Conservation (phyloP, 1,284 basidiomycete species). For the Austroboletus rostrupii region DNA sequence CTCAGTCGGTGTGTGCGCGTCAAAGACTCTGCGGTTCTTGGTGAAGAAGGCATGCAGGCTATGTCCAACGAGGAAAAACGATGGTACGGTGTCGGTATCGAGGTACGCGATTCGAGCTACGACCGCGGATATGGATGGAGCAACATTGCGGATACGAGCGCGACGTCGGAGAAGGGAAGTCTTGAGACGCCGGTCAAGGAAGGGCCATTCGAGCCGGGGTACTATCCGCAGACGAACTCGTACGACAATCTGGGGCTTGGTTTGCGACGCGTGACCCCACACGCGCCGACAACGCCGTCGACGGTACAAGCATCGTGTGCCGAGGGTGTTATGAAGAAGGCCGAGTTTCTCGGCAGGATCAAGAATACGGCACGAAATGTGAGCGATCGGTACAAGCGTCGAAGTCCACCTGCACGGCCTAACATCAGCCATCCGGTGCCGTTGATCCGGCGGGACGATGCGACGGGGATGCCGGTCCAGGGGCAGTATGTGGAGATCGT, state of each 20-base stretch:
- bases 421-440: conserved; percentile 52
- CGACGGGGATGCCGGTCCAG: conserved; percentile 23
- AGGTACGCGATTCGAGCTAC: conserved; percentile 22
- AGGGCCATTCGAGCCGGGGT: conserved; percentile 25
- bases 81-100: conserved; percentile 59
- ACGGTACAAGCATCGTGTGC: conserved; percentile 23
- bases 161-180: conserved; percentile 26
- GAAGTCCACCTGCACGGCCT: conserved; percentile 37
- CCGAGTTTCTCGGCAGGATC: conserved; percentile 59
- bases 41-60: conserved; percentile 50
- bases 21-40: conserved; percentile 53
- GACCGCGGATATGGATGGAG: conserved; percentile 31
- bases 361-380: conserved; percentile 60
- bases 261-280: conserved; percentile 41
- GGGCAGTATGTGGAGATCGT: conserved; percentile 31
- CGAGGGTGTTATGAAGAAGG: conserved; percentile 61
- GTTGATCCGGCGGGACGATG: conserved; percentile 23
- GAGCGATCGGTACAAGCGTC: conserved; percentile 52
- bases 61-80: conserved; percentile 61
- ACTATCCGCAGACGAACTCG: conserved; percentile 21
- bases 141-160: conserved; percentile 29
- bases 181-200: conserved; percentile 23
- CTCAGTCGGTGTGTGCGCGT: conserved; percentile 53
- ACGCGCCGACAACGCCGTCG: conserved; percentile 24
- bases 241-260: conserved; percentile 46